Conservation (phyloP, 2,329 filamentous ascomycete species). For the Gaeumannomyces sp. region DNA sequence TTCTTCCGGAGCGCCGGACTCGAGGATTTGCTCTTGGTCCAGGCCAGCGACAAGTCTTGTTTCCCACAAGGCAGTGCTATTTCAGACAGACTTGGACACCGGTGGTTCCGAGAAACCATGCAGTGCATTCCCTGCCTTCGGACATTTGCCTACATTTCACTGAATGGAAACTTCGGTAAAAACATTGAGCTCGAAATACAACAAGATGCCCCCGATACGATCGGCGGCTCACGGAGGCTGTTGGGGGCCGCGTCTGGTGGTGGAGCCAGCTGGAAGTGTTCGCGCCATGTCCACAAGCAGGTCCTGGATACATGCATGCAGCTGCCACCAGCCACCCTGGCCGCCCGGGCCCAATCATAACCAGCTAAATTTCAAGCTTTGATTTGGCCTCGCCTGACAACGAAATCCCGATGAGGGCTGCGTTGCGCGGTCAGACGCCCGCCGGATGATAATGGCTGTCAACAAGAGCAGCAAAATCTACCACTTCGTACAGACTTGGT, state of each 20-base stretch:
- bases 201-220: not conserved
- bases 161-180: too few relatives aligned
- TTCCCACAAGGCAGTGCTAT: not conserved
- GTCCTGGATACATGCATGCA: slow-evolving; percentile 1
- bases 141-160: too few relatives aligned
- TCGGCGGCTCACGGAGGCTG: not conserved
- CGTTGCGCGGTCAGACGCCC: not conserved
- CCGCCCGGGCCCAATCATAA: not conserved
- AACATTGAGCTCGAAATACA: not conserved
- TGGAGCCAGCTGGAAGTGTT: not conserved
- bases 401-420: not conserved
- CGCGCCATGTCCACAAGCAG: not conserved
- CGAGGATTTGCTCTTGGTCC: not conserved
- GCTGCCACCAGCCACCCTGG: not conserved
- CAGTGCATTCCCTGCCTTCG: too few relatives aligned
- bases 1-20: not conserved
- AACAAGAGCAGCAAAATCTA: too few relatives aligned
- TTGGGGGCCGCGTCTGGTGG: not conserved
- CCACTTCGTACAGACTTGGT: not conserved
- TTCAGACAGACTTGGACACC: too few relatives aligned
- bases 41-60: not conserved
- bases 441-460: too few relatives aligned
- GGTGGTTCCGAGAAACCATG: too few relatives aligned
- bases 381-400: not conserved
- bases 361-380: not conserved